Evolutionary conservation across 2,329 filamentous ascomycete genomes (phyloP), one percentile per base, ranked within the genome.

Genomic region (Pseudofabraea citricarpa): DNA sequence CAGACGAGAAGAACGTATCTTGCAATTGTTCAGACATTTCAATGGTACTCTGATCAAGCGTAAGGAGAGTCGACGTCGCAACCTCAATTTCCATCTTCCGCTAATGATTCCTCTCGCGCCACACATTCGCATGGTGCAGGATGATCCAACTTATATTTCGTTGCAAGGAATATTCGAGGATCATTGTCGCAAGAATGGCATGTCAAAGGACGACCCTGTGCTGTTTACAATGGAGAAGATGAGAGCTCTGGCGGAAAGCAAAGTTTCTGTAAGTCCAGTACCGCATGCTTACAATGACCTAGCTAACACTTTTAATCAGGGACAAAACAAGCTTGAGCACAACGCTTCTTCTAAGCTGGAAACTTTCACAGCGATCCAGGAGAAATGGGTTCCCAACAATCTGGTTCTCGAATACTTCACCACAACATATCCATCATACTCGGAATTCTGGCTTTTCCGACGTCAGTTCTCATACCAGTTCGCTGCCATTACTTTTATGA

Each of bases 381-480:
- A 94, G 63, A 91, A 90, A 62, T 94, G 85, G 78, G 90, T 96
- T 44, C 87, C 90, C 5, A 83, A 83, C 46, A 89, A 81, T 3
- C 72, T 97, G 47, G 83, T 85, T 18, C 76, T 95, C 42, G 82
- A 95, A 53, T 96, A 91, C 70, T 96, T 96, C 78, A 87, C 90
- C 61, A 74, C 77, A 53, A 87, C 83, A 5, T 97, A 93, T 68
- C 86, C 90, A 22, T 85, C 87, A 50, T 98, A 88, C 65, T 81
- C 87, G 36, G 90, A 96, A 58, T 96, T 97, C 73, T 98, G 91
- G 90, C 79, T 98, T 45, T 99, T 99, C 87, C 87, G 93, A 46
- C 84, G 90, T 46, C 90, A 95, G 53, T 95, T 98, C 69, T 87
- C 89, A 18, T 96, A 97, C 71, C 93, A 98, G 67, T 83, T 95